Evolutionary conservation across 1,284 basidiomycete species (phyloP).

Genomic region (Moniliella sp.): DNA sequence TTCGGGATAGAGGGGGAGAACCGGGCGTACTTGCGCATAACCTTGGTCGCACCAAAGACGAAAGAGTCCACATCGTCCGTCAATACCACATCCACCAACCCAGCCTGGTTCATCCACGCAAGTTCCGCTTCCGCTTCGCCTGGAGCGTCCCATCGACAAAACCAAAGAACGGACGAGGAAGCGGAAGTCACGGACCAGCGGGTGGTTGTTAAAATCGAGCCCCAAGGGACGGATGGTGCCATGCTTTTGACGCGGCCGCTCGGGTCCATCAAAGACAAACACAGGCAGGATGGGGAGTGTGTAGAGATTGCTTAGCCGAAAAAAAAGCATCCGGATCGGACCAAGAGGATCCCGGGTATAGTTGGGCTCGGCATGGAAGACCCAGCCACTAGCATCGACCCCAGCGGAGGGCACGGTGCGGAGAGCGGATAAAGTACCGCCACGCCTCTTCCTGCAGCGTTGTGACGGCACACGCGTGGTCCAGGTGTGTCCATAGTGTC

Average conservation of each 20-base stretch:
- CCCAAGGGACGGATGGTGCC: conserved; percentile 39
- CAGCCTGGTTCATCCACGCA: conserved; percentile 58
- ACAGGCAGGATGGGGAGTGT: conserved; percentile 59
- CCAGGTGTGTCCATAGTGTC: background rate
- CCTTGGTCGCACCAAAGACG: conserved; percentile 59
- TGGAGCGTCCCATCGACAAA: conserved; percentile 50
- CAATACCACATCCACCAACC: conserved; percentile 65
- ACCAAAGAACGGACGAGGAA: conserved; percentile 66
- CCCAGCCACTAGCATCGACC: conserved; percentile 36
- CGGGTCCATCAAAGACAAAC: conserved; percentile 82
- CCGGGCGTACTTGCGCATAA: conserved; percentile 50
- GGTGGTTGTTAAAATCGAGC: background rate
- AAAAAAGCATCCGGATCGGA: conserved; percentile 38
- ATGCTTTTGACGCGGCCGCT: conserved; percentile 59
- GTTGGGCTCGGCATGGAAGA: conserved; percentile 37
- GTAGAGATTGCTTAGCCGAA: conserved; percentile 46
- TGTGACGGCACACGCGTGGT: background rate
- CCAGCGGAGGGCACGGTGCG: conserved; percentile 5
- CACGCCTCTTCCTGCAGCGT: background rate
- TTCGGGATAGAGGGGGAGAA: background rate
- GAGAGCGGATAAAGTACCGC: background rate
- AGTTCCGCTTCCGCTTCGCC: conserved; percentile 92
- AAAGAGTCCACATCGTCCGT: conserved; percentile 85
- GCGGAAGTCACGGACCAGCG: conserved; percentile 4
- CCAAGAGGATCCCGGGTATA: conserved; percentile 39